phyloP scores from a whole-genome alignment of 176 grass and related monocot genomes.

The Cenchrus americanus region DNA sequence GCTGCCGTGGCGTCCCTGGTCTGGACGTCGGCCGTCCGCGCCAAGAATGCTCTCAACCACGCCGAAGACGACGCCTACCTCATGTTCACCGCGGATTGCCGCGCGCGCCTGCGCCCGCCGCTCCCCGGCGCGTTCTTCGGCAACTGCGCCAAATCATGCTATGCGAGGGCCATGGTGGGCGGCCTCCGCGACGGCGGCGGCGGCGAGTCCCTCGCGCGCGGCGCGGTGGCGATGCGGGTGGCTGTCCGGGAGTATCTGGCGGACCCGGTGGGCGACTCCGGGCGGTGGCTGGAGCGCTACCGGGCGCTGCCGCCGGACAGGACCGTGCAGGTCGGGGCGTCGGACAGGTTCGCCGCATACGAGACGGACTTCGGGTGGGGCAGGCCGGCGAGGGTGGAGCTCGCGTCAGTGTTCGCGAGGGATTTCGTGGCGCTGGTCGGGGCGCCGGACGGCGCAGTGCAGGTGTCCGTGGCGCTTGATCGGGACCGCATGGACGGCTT shows the following conservation, averaged over 20 bases:
- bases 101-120: slow-evolving; percentile 41
- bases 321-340: slow-evolving; percentile 13
- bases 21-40: slow-evolving; percentile 45
- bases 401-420: slow-evolving; percentile 14
- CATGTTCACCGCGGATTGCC: slow-evolving; percentile 45
- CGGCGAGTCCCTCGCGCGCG: neutral
- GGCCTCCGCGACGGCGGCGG: neutral
- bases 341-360: slow-evolving; percentile 53
- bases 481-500: slow-evolving; percentile 19
- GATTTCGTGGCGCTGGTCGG: slow-evolving; percentile 29
- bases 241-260: slow-evolving; percentile 28
- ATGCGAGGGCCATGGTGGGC: neutral
- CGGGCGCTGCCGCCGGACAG: neutral
- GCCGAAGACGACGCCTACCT: neutral
- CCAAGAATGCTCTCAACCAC: neutral
- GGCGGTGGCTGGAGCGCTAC: neutral
- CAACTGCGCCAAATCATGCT: slow-evolving; percentile 31
- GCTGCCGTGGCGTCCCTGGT: slow-evolving; percentile 32
- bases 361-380: slow-evolving; percentile 67
- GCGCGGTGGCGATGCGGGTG: slow-evolving; percentile 4
- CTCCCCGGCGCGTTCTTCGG: slow-evolving; percentile 48
- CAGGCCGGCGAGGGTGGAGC: slow-evolving; percentile 49
- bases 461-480: slow-evolving; percentile 43
- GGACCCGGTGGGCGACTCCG: neutral
- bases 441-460: slow-evolving; percentile 39